Evolutionary conservation across 495 filamentous ascomycete species (phyloP).

Genomic region (Neurospora sp.): DNA sequence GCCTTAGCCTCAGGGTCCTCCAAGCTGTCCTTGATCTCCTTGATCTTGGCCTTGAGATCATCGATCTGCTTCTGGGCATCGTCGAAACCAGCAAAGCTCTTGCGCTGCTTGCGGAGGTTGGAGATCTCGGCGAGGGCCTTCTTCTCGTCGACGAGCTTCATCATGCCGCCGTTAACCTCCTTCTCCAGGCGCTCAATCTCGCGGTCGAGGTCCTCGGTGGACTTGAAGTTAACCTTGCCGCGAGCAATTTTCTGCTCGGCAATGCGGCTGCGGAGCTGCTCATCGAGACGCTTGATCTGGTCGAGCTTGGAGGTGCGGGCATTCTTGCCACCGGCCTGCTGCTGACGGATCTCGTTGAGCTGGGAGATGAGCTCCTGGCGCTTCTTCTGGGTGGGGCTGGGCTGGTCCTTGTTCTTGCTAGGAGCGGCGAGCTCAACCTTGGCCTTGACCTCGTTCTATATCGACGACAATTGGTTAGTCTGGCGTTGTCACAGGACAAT

Average conservation of each 20-base stretch:
- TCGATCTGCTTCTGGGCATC: constrained; percentile 76
- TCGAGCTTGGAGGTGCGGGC: constrained; percentile 65
- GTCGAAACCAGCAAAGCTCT: constrained; percentile 77
- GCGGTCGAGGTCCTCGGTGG: constrained; percentile 72
- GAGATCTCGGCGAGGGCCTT: constrained; percentile 79
- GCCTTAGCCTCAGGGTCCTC: constrained; percentile 90
- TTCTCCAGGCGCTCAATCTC: constrained; percentile 72
- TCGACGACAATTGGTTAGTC: constrained; percentile 1
- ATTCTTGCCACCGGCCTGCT: constrained; percentile 78
- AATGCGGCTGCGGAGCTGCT: constrained; percentile 68
- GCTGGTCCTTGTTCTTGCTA: constrained; percentile 56
- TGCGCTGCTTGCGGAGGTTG: constrained; percentile 74
- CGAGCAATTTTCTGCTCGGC: constrained; percentile 76
- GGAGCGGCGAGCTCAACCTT: constrained; percentile 73
- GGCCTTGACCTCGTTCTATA: constrained; percentile 69
- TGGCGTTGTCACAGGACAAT: not conserved
- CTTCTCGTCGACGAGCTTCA: constrained; percentile 95
- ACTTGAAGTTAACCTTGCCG: constrained; percentile 70
- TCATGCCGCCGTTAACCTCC: constrained; percentile 71
- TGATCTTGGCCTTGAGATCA: constrained; percentile 71
- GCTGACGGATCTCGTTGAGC: constrained; percentile 59
- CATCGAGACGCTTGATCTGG: constrained; percentile 76
- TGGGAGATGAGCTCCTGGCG: constrained; percentile 73
- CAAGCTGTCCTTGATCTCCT: constrained; percentile 71
- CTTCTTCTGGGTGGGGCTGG: constrained; percentile 61